phyloP scores from a whole-genome alignment of 108 stramenopile species.

The Skeletonema grethae region DNA sequence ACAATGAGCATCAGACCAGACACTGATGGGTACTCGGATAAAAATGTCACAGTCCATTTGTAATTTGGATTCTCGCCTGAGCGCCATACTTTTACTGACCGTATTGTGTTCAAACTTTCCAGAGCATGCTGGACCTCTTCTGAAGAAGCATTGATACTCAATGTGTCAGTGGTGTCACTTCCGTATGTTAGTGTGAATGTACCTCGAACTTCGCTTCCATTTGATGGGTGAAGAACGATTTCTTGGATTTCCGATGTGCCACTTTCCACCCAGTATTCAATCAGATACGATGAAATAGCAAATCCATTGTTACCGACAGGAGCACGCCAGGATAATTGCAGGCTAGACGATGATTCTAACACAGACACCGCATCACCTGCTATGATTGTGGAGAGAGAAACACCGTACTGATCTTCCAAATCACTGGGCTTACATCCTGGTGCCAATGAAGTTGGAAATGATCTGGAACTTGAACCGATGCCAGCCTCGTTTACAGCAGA shows the following conservation, averaged over 20 bases:
- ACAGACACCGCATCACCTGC: conserved; percentile 56
- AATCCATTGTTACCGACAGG: conserved; percentile 62
- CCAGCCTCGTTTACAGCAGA: conserved; percentile 44
- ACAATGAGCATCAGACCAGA: conserved; percentile 21
- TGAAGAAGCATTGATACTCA: conserved; percentile 58
- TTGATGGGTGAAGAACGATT: conserved; percentile 24
- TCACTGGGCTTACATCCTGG: conserved; percentile 55
- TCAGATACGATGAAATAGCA: conserved; percentile 49
- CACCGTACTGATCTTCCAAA: conserved; percentile 45
- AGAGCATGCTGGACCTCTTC: conserved; percentile 51
- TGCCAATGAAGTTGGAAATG: conserved; percentile 35
- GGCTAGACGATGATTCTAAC: conserved; percentile 61
- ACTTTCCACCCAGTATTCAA: conserved; percentile 72
- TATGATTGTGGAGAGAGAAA: conserved; percentile 44
- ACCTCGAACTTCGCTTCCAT: conserved; percentile 23
- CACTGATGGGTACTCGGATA: conserved; percentile 55
- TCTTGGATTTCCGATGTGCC: conserved; percentile 56
- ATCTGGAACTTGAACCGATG: conserved; percentile 25
- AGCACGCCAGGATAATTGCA: conserved; percentile 59
- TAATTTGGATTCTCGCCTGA: conserved; percentile 35
- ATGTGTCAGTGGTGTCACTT: conserved; percentile 23
- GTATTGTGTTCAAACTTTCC: conserved; percentile 55
- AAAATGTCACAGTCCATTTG: conserved; percentile 71
- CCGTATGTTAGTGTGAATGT: conserved; percentile 36
- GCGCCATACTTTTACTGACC: conserved; percentile 57